A percentile compares a stretch with the other conserved stretches of the same genome.
phyloP scores from a whole-genome alignment of 257 asterid species.

The Capsicum baccatum region DNA sequence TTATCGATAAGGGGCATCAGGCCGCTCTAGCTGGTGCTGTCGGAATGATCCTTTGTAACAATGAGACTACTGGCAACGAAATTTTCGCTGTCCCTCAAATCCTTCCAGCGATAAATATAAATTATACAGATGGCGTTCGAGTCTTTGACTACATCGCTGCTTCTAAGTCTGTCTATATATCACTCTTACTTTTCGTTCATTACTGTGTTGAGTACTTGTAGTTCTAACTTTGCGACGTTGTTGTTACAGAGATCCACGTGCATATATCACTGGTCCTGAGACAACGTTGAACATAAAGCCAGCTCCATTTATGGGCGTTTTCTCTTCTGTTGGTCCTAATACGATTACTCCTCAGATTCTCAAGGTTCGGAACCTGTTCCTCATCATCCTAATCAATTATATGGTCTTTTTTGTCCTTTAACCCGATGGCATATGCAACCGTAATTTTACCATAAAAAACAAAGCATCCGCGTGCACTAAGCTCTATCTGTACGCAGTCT shows the following conservation, averaged over 20 bases:
- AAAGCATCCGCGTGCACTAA: not conserved
- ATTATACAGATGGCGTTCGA: conserved; percentile 48
- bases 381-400: not conserved
- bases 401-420: not conserved
- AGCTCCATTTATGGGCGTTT: conserved; percentile 64
- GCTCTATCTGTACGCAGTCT: not conserved
- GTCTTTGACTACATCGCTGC: conserved; percentile 50
- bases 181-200: not conserved
- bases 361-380: conserved; percentile 49
- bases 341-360: conserved; percentile 55
- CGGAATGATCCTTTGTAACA: conserved; percentile 65
- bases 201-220: not conserved
- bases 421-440: not conserved
- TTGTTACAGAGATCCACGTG: conserved; percentile 52
- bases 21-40: conserved; percentile 63
- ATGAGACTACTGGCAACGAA: conserved; percentile 29
- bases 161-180: conserved; percentile 36
- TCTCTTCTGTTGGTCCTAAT: conserved; percentile 84
- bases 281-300: conserved; percentile 40
- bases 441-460: not conserved
- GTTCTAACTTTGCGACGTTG: not conserved
- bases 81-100: conserved; percentile 46
- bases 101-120: conserved; percentile 61
- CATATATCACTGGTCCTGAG: conserved; percentile 46
- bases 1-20: conserved; percentile 48